Base-by-base conservation (phyloP, 345 rosid species). In the Boechera divaricarpa region DNA sequence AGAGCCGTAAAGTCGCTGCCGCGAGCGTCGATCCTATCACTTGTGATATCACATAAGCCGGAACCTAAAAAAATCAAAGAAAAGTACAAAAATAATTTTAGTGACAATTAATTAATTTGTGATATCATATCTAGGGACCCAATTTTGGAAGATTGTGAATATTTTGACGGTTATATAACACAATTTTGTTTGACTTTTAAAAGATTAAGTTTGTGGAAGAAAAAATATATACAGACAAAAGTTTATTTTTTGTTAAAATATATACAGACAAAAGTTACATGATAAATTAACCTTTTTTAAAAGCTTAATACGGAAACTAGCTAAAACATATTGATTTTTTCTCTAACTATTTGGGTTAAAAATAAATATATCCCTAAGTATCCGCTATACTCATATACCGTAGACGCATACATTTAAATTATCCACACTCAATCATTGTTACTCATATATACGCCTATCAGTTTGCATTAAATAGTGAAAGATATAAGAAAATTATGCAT, bases 1-100 rank as follows among this genome's bases (percentile, higher is more conserved):
- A 28, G 51, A 93, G 62, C 15, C 97, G 75, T 8, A 96, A 83
- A 3, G 98, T 96, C 10, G 93, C 97, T 0, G 94, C 86, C 0
- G 97, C 98, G 0, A 96, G 75, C 1, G 96, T 87, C 8, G 99
- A 76, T 63, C 98, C 99, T 0, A 85, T 55, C 5, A 91, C 78
- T 84, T 96, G 99, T 11, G 91, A 80, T 5, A 74, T 56, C 70
- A 91, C 57, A 45, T 91, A 96, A 38, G 90, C 87, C 6, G 99
- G 99, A 2, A 93, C 96, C 99, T 95, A 67, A 1, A 63, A 29
- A 18, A 26, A 16, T 36, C 7, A 13, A 6, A 7, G 3, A 42
- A 28, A 13, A 0, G 0, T 60, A 36, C 2, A 32, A 1, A 29
- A 48, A 38, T 26, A 5, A 26, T 41, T 28, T 49, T n/a, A 52